Evolutionary conservation across 176 grass and related monocot species (phyloP).

Genomic region (Oryza nivara): DNA sequence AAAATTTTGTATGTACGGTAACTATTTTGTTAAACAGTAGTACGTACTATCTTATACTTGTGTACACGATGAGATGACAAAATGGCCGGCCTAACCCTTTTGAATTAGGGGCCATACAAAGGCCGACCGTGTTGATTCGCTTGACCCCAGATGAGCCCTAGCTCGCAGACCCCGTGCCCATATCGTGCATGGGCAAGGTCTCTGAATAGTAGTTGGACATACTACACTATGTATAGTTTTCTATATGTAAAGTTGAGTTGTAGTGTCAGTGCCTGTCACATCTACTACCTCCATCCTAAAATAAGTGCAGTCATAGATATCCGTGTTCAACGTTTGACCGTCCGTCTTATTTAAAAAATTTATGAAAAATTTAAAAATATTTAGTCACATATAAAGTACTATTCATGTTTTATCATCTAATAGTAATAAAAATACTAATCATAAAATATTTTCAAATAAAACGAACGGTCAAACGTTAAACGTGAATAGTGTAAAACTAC

Average conservation of each 20-base stretch:
- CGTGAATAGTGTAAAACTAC: too few species aligned
- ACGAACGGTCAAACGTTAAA: too few species aligned
- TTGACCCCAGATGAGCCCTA: constrained; percentile 40
- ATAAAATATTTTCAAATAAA: too few species aligned
- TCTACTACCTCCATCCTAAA: not conserved
- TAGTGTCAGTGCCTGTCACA: constrained; percentile 33
- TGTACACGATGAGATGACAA: constrained; percentile 26
- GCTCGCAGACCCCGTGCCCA: not conserved
- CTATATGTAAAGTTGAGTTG: constrained; percentile 18
- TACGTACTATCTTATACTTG: not conserved
- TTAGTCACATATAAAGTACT: too few species aligned
- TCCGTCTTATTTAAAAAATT: too few species aligned
- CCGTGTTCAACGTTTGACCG: too few species aligned
- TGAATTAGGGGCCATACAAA: constrained; percentile 12
- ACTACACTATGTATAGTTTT: not conserved
- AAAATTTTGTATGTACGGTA: not conserved
- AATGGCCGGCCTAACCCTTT: constrained; percentile 24
- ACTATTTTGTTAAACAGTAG: not conserved
- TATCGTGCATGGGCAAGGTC: not conserved
- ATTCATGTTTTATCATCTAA: too few species aligned
- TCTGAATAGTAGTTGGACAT: constrained; percentile 34
- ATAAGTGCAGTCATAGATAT: too few species aligned
- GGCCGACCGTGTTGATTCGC: constrained; percentile 20
- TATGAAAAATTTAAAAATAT: too few species aligned
- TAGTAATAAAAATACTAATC: too few species aligned